Evolutionary conservation across 1,284 basidiomycete genomes (phyloP).

Genomic region (Tremellales sp.): DNA sequence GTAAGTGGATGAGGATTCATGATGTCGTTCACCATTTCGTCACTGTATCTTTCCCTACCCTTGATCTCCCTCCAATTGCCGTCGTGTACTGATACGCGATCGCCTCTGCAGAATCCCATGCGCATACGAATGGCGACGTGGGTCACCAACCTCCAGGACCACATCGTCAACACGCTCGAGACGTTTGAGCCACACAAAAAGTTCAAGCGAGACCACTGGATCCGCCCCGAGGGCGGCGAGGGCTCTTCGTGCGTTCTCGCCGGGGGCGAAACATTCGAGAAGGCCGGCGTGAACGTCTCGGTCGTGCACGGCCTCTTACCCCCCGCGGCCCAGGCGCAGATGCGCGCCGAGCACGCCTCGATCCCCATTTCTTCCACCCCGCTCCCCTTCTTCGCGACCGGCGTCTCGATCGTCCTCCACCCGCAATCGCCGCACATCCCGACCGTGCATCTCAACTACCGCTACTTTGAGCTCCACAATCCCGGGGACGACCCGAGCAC

Average conservation of each 20-base stretch:
- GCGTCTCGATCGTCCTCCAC: conserved; percentile 88
- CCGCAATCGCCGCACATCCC: conserved; percentile 86
- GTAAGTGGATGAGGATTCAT: conserved; percentile 27
- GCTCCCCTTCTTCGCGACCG: conserved; percentile 92
- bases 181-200: conserved; percentile 60
- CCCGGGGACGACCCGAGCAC: conserved; percentile 37
- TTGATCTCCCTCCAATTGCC: not conserved
- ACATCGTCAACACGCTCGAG: conserved; percentile 78
- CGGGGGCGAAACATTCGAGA: conserved; percentile 74
- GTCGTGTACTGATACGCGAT: not conserved
- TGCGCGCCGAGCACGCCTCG: conserved; percentile 84
- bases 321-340: conserved; percentile 83
- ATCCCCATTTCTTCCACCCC: conserved; percentile 57
- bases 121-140: conserved; percentile 75
- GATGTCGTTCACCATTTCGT: not conserved
- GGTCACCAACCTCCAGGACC: conserved; percentile 72
- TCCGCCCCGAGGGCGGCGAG: conserved; percentile 70
- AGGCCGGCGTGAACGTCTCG: conserved; percentile 94
- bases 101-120: conserved; percentile 60
- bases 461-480: conserved; percentile 89
- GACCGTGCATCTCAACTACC: conserved; percentile 95
- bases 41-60: not conserved
- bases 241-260: conserved; percentile 87
- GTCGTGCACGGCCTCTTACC: conserved; percentile 86
- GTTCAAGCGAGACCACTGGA: conserved; percentile 87